Evolutionary conservation across 1,284 basidiomycete species (phyloP).

Genomic region (Ceratobasidium sp.): DNA sequence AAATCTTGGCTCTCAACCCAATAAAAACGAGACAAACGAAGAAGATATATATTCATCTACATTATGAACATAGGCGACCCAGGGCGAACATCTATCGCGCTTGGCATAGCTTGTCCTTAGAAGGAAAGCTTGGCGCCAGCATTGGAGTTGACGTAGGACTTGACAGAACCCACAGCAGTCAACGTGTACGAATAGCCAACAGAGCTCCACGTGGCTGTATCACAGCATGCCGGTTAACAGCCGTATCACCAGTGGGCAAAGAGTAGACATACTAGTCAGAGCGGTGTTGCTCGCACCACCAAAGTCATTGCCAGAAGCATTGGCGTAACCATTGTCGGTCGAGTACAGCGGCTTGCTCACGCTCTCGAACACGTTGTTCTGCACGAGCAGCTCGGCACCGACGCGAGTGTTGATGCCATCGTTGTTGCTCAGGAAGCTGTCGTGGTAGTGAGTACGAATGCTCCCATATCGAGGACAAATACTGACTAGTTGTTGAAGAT

Average conservation of each 20-base stretch:
- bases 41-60: too few relatives aligned
- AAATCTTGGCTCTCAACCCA: too few relatives aligned
- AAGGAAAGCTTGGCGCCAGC: conserved; percentile 25
- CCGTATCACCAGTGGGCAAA: background rate
- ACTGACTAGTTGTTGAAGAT: too few relatives aligned
- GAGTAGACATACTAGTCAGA: conserved; percentile 8
- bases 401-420: too few relatives aligned
- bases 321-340: conserved; percentile 36
- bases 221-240: background rate
- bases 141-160: conserved; percentile 4
- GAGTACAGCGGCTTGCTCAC: background rate
- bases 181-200: conserved; percentile 36
- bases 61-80: too few relatives aligned
- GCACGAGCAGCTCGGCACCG: too few relatives aligned
- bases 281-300: conserved; percentile 22
- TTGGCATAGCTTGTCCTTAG: background rate
- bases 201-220: conserved; percentile 22
- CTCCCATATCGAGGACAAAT: too few relatives aligned
- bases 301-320: background rate
- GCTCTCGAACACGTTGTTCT: background rate
- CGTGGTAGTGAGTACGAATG: too few relatives aligned
- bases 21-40: too few relatives aligned
- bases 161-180: background rate
- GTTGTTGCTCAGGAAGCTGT: too few relatives aligned
- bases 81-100: too few relatives aligned